Percentiles rank a stretch among this genome's conserved stretches.
These are phyloP conservation scores for Fonsecaea multimorphosa DNA, from an alignment of 2,329 filamentous ascomycete genomes.

Conservation along the genomic window DNA sequence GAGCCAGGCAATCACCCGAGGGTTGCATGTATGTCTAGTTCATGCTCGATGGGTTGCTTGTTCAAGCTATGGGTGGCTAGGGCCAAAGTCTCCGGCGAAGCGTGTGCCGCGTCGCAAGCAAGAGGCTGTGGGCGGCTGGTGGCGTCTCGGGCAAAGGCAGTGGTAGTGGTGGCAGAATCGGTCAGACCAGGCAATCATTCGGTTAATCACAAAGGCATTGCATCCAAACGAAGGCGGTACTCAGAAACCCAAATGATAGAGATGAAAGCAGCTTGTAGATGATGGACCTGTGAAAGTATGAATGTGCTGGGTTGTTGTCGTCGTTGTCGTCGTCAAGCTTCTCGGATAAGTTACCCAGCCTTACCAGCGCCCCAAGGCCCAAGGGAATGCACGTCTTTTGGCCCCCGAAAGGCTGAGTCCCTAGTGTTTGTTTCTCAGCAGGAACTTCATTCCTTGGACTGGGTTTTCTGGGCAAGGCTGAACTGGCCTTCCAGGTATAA, in stretches of 20 bases:
- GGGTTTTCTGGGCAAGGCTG: neutral
- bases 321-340: neutral
- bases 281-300: neutral
- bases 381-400: neutral
- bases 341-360: neutral
- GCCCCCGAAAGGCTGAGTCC: neutral
- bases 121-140: neutral
- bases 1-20: neutral
- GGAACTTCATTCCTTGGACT: too few species aligned
- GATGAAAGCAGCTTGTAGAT: neutral
- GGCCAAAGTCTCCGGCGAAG: neutral
- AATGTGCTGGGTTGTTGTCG: too few species aligned
- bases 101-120: neutral
- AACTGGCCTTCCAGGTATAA: neutral
- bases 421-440: neutral
- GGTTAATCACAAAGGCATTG: neutral
- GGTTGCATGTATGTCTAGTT: neutral
- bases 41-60: neutral
- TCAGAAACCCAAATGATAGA: neutral
- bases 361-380: neutral
- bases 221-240: neutral
- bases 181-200: neutral
- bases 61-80: neutral
- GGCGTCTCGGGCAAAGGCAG: neutral
- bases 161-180: too few species aligned